Conservation (phyloP, 441 rosid genomes). For the Isatis lusitanica region DNA sequence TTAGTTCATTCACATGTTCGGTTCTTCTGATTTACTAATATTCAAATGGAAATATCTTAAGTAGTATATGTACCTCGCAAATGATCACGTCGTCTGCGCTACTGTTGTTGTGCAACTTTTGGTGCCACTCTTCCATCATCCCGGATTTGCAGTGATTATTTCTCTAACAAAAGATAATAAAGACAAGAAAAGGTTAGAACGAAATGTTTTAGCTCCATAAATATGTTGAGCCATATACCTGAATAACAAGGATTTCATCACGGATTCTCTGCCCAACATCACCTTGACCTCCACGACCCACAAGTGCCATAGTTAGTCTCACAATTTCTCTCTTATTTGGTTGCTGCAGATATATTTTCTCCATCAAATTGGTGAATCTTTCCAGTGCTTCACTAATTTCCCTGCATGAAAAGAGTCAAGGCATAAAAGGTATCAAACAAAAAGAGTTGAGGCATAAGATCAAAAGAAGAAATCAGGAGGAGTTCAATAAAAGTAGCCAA, state of each 20-base stretch:
- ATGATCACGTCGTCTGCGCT: slow-evolving; percentile 74
- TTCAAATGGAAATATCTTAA: neutral
- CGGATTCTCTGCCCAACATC: slow-evolving; percentile 78
- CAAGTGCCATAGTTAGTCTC: slow-evolving; percentile 57
- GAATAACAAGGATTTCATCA: slow-evolving; percentile 67
- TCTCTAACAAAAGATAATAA: slow-evolving; percentile 44
- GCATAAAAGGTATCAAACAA: neutral
- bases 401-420: slow-evolving; percentile 32
- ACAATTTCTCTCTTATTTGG: slow-evolving; percentile 56
- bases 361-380: slow-evolving; percentile 58
- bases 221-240: slow-evolving; percentile 39
- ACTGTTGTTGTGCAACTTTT: slow-evolving; percentile 72
- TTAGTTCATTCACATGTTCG: neutral
- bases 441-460: neutral
- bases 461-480: neutral
- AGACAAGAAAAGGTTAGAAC: neutral
- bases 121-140: slow-evolving; percentile 90
- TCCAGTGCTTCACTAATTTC: slow-evolving; percentile 79
- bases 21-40: neutral
- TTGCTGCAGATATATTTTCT: slow-evolving; percentile 50
- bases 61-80: slow-evolving; percentile 53
- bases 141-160: slow-evolving; percentile 66
- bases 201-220: slow-evolving; percentile 13
- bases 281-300: slow-evolving; percentile 76
- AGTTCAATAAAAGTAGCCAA: neutral